phyloP scores from a whole-genome alignment of 441 rosid genomes.

The Populus tomentosa region DNA sequence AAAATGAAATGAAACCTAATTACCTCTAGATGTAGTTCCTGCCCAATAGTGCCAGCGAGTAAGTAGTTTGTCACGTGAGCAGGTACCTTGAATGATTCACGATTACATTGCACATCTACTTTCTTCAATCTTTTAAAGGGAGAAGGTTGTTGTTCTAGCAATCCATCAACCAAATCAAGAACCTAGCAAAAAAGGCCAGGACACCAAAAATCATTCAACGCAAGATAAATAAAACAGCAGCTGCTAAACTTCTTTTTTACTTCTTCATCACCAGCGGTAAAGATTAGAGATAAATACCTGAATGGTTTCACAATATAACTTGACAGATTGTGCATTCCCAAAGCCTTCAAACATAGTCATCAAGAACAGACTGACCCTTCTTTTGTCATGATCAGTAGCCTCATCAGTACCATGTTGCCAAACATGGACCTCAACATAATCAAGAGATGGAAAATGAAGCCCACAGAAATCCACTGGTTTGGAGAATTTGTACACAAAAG shows the following conservation, averaged over 20 bases:
- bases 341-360: background rate
- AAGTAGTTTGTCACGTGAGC: background rate
- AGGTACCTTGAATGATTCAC: background rate
- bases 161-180: background rate
- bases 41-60: background rate
- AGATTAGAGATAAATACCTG: background rate
- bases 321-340: background rate
- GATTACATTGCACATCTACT: background rate
- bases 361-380: background rate
- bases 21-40: background rate
- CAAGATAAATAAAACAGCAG: background rate
- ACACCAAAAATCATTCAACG: background rate
- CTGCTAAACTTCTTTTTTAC: background rate
- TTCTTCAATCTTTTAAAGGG: background rate
- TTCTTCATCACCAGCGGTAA: background rate
- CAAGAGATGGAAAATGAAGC: background rate
- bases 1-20: no score
- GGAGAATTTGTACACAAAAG: background rate
- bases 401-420: background rate
- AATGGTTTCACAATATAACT: background rate
- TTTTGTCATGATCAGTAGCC: background rate
- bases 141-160: background rate
- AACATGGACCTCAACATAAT: background rate
- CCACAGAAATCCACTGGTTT: background rate
- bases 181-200: background rate